These are phyloP conservation scores for Rheum nobile DNA, from an alignment of 148 eudicot species.

Conservation along the genomic window DNA sequence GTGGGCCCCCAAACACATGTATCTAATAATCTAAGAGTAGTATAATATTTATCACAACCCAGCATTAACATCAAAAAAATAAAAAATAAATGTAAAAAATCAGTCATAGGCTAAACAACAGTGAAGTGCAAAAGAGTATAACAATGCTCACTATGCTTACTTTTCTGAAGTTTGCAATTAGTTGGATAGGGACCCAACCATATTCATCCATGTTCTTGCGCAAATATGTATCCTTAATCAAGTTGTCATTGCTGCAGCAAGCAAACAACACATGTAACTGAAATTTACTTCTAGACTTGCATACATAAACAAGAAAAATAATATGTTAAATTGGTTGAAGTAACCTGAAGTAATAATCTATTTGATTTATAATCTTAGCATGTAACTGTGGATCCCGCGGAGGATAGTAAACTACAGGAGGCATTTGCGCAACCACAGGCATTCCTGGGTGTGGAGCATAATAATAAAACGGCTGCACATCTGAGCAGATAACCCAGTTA, in stretches of 20 bases:
- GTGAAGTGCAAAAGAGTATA: not conserved
- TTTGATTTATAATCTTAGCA: constrained; percentile 49
- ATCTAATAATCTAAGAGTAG: not conserved
- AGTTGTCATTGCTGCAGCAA: constrained; percentile 60
- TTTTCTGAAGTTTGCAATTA: constrained; percentile 62
- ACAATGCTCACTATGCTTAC: constrained; percentile 27
- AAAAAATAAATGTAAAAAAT: too few species aligned
- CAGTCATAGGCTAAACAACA: not conserved
- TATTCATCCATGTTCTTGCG: constrained; percentile 71
- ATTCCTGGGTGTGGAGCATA: constrained; percentile 24
- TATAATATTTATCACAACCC: not conserved
- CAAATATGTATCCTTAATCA: constrained; percentile 65
- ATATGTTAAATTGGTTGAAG: not conserved
- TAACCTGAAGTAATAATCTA: constrained; percentile 88
- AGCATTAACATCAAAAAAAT: too few species aligned
- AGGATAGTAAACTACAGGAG: constrained; percentile 16
- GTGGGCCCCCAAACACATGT: not conserved
- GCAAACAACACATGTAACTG: not conserved
- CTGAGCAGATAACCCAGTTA: constrained; percentile 26
- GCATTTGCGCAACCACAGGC: constrained; percentile 38
- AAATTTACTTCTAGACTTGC: not conserved
- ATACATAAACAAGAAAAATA: not conserved
- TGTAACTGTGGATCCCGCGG: constrained; percentile 41
- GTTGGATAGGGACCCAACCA: constrained; percentile 75
- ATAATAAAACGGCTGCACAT: constrained; percentile 24